phyloP scores from a whole-genome alignment of 176 grass and related monocot genomes.

The bread wheat (Triticum aestivum) region IWGSC_CS_RefSeq_v2.1 NC_057804.1:70586979-70587478 shows the following conservation, averaged over 20 bases:
- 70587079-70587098: conserved; percentile 21
- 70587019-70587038: not conserved
- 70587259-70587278: conserved; percentile 43
- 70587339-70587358: conserved; percentile 8
- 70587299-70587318: not conserved
- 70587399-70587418: not conserved
- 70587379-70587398: conserved; percentile 11
- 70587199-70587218: conserved; percentile 13
- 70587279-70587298: conserved; percentile 10
- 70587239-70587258: conserved; percentile 55
- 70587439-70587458: not conserved
- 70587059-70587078: conserved; percentile 7
- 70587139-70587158: conserved; percentile 8
- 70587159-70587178: conserved; percentile 1
- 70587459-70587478: conserved; percentile 11
- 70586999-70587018: conserved; percentile 55
- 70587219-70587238: conserved; percentile 51
- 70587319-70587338: conserved; percentile 18
- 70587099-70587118: conserved; percentile 18
- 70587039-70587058: not conserved
- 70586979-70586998: conserved; percentile 84
- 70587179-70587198: not conserved
- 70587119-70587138: not conserved
- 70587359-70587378: not conserved
- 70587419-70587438: not conserved